Evolutionary conservation across 441 rosid genomes (phyloP).

Genomic region (Croton laevigatus): DNA sequence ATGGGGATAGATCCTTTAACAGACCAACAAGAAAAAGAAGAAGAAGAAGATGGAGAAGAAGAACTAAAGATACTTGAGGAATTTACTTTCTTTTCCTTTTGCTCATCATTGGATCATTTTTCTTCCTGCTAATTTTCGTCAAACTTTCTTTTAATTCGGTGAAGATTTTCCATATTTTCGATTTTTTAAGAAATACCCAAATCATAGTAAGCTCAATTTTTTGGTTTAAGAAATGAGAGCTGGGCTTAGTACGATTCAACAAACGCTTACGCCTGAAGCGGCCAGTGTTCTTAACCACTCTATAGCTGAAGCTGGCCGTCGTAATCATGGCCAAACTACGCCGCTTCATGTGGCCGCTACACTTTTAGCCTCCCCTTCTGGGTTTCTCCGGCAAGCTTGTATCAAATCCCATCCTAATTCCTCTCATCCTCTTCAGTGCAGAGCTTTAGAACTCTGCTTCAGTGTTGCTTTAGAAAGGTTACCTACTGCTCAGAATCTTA

Average conservation of each 20-base stretch:
- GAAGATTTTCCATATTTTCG: background rate
- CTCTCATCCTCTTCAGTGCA: slow-evolving; percentile 93
- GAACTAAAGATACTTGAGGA: background rate
- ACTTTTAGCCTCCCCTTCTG: slow-evolving; percentile 70
- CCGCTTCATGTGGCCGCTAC: slow-evolving; percentile 95
- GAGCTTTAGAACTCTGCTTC: slow-evolving; percentile 97
- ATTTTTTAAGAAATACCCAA: background rate
- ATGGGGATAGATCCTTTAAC: slow-evolving; percentile 11
- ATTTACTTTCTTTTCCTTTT: background rate
- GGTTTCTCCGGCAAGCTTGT: slow-evolving; percentile 89
- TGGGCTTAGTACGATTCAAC: slow-evolving; percentile 87
- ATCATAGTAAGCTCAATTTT: background rate
- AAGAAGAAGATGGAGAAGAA: slow-evolving; percentile 10
- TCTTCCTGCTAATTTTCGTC: background rate
- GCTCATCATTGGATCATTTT: background rate
- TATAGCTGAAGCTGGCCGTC: slow-evolving; percentile 78
- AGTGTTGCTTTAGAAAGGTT: slow-evolving; percentile 94
- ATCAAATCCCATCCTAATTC: slow-evolving; percentile 95
- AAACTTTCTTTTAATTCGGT: too few relatives aligned
- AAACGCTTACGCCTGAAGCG: slow-evolving; percentile 93
- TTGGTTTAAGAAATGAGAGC: slow-evolving; percentile 61
- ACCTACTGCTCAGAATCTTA: slow-evolving; percentile 53
- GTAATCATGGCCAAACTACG: slow-evolving; percentile 90
- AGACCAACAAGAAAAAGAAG: slow-evolving; percentile 6
- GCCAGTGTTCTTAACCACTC: slow-evolving; percentile 84